Evolutionary conservation across 768 basidiomycete genomes (phyloP).

Genomic region (Boletus bicolor): DNA sequence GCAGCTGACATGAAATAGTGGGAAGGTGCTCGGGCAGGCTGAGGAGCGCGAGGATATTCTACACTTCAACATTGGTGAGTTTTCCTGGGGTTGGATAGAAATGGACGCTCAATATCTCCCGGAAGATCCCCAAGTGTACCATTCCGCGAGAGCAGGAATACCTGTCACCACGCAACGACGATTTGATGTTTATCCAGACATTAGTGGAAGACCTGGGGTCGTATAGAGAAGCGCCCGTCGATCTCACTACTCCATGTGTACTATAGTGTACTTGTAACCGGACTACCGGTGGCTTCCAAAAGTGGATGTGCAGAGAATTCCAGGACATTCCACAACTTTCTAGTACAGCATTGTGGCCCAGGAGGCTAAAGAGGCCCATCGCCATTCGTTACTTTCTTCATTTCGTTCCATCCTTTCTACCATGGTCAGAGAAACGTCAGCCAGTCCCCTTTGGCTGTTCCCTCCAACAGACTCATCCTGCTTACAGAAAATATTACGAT

Average conservation of each 20-base stretch:
- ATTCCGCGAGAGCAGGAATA: conserved; percentile 73
- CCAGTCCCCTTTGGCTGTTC: background rate
- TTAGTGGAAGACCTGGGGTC: conserved; percentile 37
- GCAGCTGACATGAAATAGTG: conserved; percentile 47
- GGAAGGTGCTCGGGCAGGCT: conserved; percentile 68
- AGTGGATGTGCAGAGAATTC: conserved; percentile 24
- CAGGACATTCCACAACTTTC: conserved; percentile 34
- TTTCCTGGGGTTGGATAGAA: background rate
- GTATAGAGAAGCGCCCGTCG: background rate
- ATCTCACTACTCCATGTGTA: background rate
- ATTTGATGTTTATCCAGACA: conserved; percentile 88
- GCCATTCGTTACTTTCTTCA: conserved; percentile 14
- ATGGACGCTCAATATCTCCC: conserved; percentile 24
- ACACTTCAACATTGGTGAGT: conserved; percentile 78
- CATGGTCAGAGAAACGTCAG: conserved; percentile 72
- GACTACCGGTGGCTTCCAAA: conserved; percentile 16
- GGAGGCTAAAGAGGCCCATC: conserved; percentile 22
- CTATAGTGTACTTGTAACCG: background rate
- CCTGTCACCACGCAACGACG: conserved; percentile 90
- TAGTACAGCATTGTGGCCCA: conserved; percentile 33
- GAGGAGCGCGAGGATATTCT: conserved; percentile 76
- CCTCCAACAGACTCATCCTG: background rate
- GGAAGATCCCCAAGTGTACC: conserved; percentile 58
- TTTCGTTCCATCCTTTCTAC: conserved; percentile 13
- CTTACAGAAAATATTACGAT: conserved; percentile 82